Evolutionary conservation across 192 early-diverging fungal genomes (phyloP).

Genomic region (Coemansia biformis): DNA sequence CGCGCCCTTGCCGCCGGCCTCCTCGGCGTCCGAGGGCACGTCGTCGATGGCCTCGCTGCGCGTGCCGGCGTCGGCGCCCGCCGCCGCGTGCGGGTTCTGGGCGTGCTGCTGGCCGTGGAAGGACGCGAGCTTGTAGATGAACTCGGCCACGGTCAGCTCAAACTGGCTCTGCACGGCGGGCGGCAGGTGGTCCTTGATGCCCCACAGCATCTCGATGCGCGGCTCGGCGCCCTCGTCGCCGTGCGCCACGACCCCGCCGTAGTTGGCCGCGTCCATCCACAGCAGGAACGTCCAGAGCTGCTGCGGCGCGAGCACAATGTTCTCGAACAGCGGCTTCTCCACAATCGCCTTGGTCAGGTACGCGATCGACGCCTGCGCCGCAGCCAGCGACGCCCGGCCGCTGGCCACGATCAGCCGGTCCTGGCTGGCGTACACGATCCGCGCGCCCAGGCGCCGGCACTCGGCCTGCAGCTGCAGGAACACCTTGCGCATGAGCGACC

Average conservation of each 20-base stretch:
- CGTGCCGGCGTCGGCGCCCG: neutral
- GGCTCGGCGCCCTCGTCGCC: slow-evolving; percentile 17
- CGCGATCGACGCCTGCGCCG: slow-evolving; percentile 66
- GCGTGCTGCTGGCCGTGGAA: slow-evolving; percentile 44
- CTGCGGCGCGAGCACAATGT: slow-evolving; percentile 61
- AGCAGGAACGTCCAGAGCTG: slow-evolving; percentile 75
- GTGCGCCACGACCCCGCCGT: slow-evolving; percentile 53
- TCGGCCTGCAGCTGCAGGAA: slow-evolving; percentile 80
- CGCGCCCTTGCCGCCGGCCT: neutral
- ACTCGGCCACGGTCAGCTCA: slow-evolving; percentile 63
- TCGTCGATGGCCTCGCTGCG: slow-evolving; percentile 37
- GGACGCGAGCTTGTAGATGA: slow-evolving; percentile 58
- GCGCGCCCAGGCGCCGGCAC: slow-evolving; percentile 69
- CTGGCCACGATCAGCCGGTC: slow-evolving; percentile 80
- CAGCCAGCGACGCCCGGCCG: slow-evolving; percentile 64
- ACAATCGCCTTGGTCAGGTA: slow-evolving; percentile 68
- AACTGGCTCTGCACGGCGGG: slow-evolving; percentile 67
- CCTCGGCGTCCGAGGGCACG: slow-evolving; percentile 10
- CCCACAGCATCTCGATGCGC: slow-evolving; percentile 78
- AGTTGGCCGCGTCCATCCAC: slow-evolving; percentile 93
- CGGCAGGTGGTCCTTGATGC: slow-evolving; percentile 84
- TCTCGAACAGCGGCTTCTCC: slow-evolving; percentile 69
- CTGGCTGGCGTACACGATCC: slow-evolving; percentile 72
- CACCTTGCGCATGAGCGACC: slow-evolving; percentile 85
- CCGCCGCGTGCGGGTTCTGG: slow-evolving; percentile 17